A percentile compares a stretch with the other conserved stretches of the same genome.
phyloP scores from a whole-genome alignment of 1,139 yeast genomes.

The Dujonia santamariae region DNA sequence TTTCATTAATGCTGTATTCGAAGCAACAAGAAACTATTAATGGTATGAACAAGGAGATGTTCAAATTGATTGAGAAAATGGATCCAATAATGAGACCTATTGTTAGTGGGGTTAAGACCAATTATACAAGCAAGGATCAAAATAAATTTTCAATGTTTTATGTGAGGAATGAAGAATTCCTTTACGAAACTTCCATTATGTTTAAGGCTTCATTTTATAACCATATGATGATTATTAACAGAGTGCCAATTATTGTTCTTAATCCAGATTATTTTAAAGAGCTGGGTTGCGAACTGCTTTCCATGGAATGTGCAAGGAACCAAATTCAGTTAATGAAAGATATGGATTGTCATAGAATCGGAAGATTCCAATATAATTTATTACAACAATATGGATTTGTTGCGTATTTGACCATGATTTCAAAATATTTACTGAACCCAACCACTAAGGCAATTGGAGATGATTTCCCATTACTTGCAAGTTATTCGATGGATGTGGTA shows the following conservation, averaged over 20 bases:
- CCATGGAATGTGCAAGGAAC: constrained; percentile 12
- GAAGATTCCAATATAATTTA: background rate
- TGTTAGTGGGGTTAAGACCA: constrained; percentile 1
- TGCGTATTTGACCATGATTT: constrained; percentile 8
- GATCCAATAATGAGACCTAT: constrained; percentile 19
- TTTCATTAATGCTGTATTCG: background rate
- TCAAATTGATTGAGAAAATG: constrained; percentile 14
- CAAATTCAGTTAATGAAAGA: constrained; percentile 9
- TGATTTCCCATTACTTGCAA: constrained; percentile 6
- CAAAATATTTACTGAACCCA: constrained; percentile 2
- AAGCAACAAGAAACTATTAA: constrained; percentile 5
- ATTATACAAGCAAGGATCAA: background rate
- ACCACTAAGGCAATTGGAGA: background rate
- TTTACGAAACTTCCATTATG: constrained; percentile 7
- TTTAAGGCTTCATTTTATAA: constrained; percentile 11
- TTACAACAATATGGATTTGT: constrained; percentile 2
- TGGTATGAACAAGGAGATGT: constrained; percentile 16
- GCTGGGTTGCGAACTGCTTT: constrained; percentile 10
- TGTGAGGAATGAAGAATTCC: background rate
- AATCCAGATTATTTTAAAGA: constrained; percentile 5
- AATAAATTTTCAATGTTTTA: background rate
- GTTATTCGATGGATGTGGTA: constrained; percentile 6
- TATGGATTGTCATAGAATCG: constrained; percentile 1
- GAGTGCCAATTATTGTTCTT: constrained; percentile 11
- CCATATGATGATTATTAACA: constrained; percentile 13